Conservation (phyloP, 2,329 filamentous ascomycete species). For the Botrytis paeoniae region DNA sequence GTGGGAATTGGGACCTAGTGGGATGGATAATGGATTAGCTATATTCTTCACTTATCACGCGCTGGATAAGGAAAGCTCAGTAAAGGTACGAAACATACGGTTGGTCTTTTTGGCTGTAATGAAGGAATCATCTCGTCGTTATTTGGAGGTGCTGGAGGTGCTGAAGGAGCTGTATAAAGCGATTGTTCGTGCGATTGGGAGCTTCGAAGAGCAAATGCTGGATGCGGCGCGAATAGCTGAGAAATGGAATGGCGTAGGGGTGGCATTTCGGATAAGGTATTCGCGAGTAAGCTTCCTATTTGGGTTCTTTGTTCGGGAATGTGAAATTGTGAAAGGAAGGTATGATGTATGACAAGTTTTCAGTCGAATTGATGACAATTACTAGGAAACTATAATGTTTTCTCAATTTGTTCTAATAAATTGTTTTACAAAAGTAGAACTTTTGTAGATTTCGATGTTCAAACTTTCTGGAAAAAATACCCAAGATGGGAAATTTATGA, state of each 20-base stretch:
- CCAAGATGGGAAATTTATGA: slow-evolving; percentile 1
- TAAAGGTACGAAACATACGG: slow-evolving; percentile 16
- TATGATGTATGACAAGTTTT: background rate
- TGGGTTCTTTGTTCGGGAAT: background rate
- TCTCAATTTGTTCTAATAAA: background rate
- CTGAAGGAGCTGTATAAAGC: background rate
- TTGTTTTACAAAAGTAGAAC: background rate
- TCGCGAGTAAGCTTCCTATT: background rate
- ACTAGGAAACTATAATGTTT: background rate
- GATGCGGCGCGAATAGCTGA: slow-evolving; percentile 27
- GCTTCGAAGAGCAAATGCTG: background rate
- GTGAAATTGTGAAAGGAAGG: background rate
- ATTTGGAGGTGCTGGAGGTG: no score
- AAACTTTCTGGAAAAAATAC: background rate
- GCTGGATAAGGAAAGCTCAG: background rate
- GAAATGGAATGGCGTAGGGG: slow-evolving; percentile 25
- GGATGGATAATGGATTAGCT: background rate
- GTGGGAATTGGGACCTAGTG: slow-evolving; percentile 1
- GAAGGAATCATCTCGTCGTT: slow-evolving; percentile 2
- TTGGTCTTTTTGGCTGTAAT: slow-evolving; percentile 26
- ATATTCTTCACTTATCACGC: background rate
- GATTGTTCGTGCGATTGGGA: background rate
- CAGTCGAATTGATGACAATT: background rate
- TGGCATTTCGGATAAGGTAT: background rate
- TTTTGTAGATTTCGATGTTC: background rate